Conservation (phyloP, 768 basidiomycete genomes). For the Amanita muscaria region DNA sequence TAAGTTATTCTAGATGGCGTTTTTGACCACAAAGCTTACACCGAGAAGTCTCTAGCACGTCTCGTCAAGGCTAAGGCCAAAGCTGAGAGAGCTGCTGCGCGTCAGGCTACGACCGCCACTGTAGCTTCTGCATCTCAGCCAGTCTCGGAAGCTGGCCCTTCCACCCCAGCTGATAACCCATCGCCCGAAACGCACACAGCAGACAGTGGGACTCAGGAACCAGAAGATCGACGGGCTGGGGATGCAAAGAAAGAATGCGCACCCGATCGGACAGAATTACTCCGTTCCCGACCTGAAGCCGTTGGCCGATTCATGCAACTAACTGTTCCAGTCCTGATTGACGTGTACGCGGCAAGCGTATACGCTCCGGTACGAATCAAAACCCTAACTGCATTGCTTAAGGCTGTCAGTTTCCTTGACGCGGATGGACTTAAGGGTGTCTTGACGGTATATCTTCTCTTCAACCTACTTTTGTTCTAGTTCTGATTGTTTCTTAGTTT, state of each 20-base stretch:
- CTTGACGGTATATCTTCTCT: conserved; percentile 52
- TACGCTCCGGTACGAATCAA: conserved; percentile 80
- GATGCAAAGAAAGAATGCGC: conserved; percentile 24
- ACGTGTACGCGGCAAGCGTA: conserved; percentile 99
- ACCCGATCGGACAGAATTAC: conserved; percentile 62
- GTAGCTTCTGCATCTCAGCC: conserved; percentile 20
- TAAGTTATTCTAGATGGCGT: conserved; percentile 65
- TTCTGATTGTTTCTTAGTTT: conserved; percentile 38
- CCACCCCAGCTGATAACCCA: conserved; percentile 18
- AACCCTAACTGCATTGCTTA: conserved; percentile 79
- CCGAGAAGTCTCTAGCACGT: conserved; percentile 73
- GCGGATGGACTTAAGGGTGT: conserved; percentile 65
- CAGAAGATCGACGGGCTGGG: conserved; percentile 31
- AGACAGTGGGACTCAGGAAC: conserved; percentile 28
- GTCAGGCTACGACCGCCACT: conserved; percentile 35
- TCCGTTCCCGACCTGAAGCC: conserved; percentile 66
- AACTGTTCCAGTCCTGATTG: conserved; percentile 88
- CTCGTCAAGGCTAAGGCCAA: conserved; percentile 79
- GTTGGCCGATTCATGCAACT: conserved; percentile 82
- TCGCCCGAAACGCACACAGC: conserved; percentile 17
- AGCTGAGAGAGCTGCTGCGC: conserved; percentile 66
- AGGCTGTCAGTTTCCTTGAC: conserved; percentile 86
- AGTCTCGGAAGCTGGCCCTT: conserved; percentile 15
- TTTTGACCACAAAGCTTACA: conserved; percentile 86
- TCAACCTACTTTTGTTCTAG: conserved; percentile 1